These are phyloP conservation scores for Fragilaria crotonensis DNA, from an alignment of 108 stramenopile species.

Conservation along the genomic window DNA sequence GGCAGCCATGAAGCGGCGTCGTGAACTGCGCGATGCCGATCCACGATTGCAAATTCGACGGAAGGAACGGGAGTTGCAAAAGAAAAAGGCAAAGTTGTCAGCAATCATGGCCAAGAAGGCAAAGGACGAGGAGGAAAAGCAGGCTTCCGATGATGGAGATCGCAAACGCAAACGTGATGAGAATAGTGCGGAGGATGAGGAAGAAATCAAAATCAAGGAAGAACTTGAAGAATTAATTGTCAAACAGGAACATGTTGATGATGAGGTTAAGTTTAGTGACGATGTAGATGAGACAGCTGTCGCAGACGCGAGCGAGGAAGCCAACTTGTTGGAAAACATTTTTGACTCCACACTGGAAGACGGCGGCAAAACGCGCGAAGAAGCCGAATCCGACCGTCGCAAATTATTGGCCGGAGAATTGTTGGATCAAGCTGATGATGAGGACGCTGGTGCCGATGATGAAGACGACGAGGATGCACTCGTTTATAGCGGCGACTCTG, in stretches of 20 bases:
- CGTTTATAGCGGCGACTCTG: constrained; percentile 5
- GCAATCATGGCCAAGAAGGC: constrained; percentile 66
- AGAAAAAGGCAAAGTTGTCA: constrained; percentile 73
- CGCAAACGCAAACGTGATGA: constrained; percentile 24
- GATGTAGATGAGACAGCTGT: constrained; percentile 17
- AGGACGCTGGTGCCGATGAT: constrained; percentile 18
- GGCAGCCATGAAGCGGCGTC: constrained; percentile 78
- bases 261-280: neutral
- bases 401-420: constrained; percentile 69
- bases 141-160: constrained; percentile 14
- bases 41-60: constrained; percentile 67
- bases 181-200: constrained; percentile 14
- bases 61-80: constrained; percentile 41
- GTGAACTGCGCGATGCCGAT: constrained; percentile 62
- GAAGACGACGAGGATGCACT: constrained; percentile 21
- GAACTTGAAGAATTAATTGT: constrained; percentile 7
- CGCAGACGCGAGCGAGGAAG: constrained; percentile 27
- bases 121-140: constrained; percentile 22
- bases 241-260: constrained; percentile 19
- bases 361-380: constrained; percentile 66
- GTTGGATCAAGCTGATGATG: constrained; percentile 8
- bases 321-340: constrained; percentile 63
- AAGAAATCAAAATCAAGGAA: constrained; percentile 27
- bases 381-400: constrained; percentile 72
- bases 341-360: constrained; percentile 58